Percentiles rank a stretch among this genome's conserved stretches.
These are phyloP conservation scores for Saturnispora dispora DNA, from an alignment of 805 yeast species.

Conservation along the genomic window DNA sequence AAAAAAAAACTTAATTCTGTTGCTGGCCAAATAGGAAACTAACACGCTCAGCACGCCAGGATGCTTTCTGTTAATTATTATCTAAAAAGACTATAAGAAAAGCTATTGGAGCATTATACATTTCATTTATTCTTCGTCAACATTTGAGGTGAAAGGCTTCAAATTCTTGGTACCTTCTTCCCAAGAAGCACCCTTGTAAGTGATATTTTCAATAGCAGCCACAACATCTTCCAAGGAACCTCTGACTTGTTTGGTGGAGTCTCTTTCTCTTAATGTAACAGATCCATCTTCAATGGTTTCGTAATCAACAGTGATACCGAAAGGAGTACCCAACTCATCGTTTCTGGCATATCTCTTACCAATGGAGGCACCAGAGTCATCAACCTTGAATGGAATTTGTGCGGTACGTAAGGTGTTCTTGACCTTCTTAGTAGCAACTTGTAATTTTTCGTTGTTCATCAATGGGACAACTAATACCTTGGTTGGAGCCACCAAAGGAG, in stretches of 20 bases:
- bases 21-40: background rate
- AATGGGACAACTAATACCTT: conserved; percentile 93
- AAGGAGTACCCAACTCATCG: conserved; percentile 98
- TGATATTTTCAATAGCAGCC: conserved; percentile 64
- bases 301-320: conserved; percentile 95
- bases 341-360: conserved; percentile 98
- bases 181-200: conserved; percentile 74
- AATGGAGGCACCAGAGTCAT: conserved; percentile 93
- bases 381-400: conserved; percentile 90
- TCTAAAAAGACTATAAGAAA: background rate
- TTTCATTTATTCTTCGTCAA: conserved; percentile 29
- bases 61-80: background rate
- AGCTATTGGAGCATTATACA: background rate
- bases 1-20: background rate
- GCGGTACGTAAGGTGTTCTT: conserved; percentile 62
- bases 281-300: conserved; percentile 83
- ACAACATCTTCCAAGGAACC: conserved; percentile 68
- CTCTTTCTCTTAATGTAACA: conserved; percentile 94
- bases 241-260: conserved; percentile 92
- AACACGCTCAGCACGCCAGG: background rate
- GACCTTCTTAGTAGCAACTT: conserved; percentile 63
- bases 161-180: conserved; percentile 70
- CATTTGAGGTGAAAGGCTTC: conserved; percentile 64
- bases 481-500: conserved; percentile 95
- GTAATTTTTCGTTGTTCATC: conserved; percentile 72